These are phyloP conservation scores for Vachellia pachyceras DNA, from an alignment of 306 rosid species.

Conservation along the genomic window DNA sequence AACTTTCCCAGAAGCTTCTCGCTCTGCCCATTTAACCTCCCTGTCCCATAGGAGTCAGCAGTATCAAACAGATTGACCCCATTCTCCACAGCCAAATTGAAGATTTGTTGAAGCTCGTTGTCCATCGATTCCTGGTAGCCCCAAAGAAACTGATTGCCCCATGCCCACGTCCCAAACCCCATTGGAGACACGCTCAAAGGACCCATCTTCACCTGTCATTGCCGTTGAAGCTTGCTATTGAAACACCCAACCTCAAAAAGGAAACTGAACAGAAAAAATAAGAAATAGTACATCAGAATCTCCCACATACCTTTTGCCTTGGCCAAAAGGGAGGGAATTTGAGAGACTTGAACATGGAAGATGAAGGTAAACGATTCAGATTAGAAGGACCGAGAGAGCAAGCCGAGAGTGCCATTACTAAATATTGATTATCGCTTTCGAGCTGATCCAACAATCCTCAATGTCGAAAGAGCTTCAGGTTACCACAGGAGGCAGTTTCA, in stretches of 20 bases:
- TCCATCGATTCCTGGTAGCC: constrained; percentile 90
- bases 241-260: not conserved
- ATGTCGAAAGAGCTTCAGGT: not conserved
- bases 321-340: constrained; percentile 80
- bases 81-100: constrained; percentile 73
- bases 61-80: constrained; percentile 93
- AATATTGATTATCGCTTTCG: not conserved
- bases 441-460: not conserved
- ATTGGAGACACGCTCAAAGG: constrained; percentile 87
- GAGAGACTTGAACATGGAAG: constrained; percentile 53
- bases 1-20: constrained; percentile 87
- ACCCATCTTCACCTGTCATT: constrained; percentile 81
- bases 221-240: constrained; percentile 12
- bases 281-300: not conserved
- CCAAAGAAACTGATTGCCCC: constrained; percentile 98
- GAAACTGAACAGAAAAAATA: not conserved
- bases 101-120: constrained; percentile 74
- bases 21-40: constrained; percentile 87
- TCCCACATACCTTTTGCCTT: constrained; percentile 61
- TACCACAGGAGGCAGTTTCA: not conserved
- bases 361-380: constrained; percentile 51
- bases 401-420: constrained; percentile 55
- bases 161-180: constrained; percentile 99
- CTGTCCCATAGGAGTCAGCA: constrained; percentile 95
- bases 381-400: constrained; percentile 47